Base-by-base conservation (phyloP, 805 yeast species). In the Candida dendrica region DNA sequence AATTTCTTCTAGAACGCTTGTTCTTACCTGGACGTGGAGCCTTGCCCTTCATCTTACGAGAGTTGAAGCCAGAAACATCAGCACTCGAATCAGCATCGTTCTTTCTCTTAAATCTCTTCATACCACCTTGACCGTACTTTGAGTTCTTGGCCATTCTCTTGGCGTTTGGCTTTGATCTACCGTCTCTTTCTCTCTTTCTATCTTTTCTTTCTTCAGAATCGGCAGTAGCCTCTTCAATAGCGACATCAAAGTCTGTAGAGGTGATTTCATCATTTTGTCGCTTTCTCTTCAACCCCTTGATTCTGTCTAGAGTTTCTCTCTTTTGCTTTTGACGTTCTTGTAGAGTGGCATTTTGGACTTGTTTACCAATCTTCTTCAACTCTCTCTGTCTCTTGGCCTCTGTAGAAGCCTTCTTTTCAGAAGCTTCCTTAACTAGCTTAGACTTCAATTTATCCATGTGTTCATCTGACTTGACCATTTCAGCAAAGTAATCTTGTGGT, bases 401-500 rank as follows among this genome's bases (percentile, higher is more conserved):
- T 65, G 86, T 91, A 42, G 89, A 74, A 1, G 95, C 96, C 65
- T 84, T 85, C 78, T 87, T 87, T 61, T 83, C 84, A 43, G 82
- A 72, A 26, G 83, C 84, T 61, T 88, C 96, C 49, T 78, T 74
- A 36, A 89, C 72, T 53, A 91, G 73, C 65, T 86, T 88, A 56
- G 71, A 68, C 72, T 87, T 89, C 59, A 93, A 75, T 65, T 79
- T 86, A 58, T 88, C 96, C 98, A 93, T 93, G 65, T 93, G 99
- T 63, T 88, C 96, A 64, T 93, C 98, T 42, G 90, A 82, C 69
- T 93, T 93, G 46, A 89, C 86, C 98, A 93, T 93, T 66, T 93
- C 98, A 16, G 98, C 99, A 68, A 93, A 93, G 64, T 87, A 93
- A 61, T 93, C 98, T 56, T 77, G 68, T 31, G 99, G 99, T 63